Conservation (phyloP, 768 basidiomycete species). For the Russula sp. region DNA sequence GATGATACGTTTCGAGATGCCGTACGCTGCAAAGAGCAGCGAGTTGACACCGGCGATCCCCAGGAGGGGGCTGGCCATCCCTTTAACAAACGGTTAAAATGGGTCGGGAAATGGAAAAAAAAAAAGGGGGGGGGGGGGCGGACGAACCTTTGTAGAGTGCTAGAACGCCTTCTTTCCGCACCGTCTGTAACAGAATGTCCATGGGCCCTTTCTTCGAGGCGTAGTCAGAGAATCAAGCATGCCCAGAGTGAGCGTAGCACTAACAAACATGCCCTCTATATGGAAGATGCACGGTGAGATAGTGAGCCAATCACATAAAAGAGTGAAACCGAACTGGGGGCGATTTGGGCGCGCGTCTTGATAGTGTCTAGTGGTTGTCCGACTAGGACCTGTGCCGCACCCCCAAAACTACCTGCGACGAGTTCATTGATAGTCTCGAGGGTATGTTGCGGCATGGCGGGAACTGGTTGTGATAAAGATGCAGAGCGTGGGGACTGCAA, state of each 20-base stretch:
- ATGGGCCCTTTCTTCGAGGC: slow-evolving; percentile 75
- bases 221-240: background rate
- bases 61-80: slow-evolving; percentile 84
- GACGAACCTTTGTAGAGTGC: slow-evolving; percentile 87
- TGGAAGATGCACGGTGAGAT: background rate
- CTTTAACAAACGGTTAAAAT: slow-evolving; percentile 31
- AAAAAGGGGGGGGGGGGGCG: background rate
- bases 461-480: background rate
- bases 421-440: slow-evolving; percentile 72
- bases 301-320: slow-evolving; percentile 5
- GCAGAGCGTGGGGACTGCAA: background rate
- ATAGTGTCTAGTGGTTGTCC: slow-evolving; percentile 87
- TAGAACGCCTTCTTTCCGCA: slow-evolving; percentile 82
- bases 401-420: slow-evolving; percentile 81
- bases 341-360: slow-evolving; percentile 84
- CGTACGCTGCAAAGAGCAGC: slow-evolving; percentile 87
- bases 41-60: slow-evolving; percentile 97
- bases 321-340: slow-evolving; percentile 52
- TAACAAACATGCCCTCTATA: slow-evolving; percentile 81
- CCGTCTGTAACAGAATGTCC: slow-evolving; percentile 79
- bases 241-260: slow-evolving; percentile 26
- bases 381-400: slow-evolving; percentile 93
- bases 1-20: slow-evolving; percentile 68
- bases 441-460: slow-evolving; percentile 8
- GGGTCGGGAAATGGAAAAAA: background rate